A percentile compares a stretch with the other conserved stretches of the same genome.
Conservation (phyloP, 148 eudicot genomes). For the Arbutus unedo region DNA sequence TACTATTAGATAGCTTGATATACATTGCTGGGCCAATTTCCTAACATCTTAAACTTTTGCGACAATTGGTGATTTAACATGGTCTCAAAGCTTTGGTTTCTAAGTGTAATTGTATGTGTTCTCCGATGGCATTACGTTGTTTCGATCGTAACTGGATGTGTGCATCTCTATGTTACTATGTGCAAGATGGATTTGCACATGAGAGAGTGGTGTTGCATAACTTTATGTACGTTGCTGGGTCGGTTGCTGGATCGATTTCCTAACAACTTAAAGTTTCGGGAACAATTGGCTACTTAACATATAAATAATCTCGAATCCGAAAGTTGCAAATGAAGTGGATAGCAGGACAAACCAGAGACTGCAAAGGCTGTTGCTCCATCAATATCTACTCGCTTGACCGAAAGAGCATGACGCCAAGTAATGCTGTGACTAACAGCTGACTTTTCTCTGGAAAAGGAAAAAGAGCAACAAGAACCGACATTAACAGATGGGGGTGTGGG, state of each 20-base stretch:
- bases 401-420: slow-evolving; percentile 66
- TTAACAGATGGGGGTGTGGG: neutral
- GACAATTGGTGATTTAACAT: neutral
- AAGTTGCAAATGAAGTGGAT: neutral
- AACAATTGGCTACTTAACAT: neutral
- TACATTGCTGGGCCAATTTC: neutral
- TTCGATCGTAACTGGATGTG: neutral
- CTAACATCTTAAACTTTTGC: neutral
- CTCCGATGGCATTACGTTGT: neutral
- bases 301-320: neutral
- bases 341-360: slow-evolving; percentile 58
- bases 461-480: neutral
- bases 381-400: slow-evolving; percentile 66
- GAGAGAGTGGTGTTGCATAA: neutral
- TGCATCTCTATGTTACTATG: neutral
- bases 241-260: neutral
- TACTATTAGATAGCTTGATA: neutral
- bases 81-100: neutral
- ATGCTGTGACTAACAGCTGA: slow-evolving; percentile 89
- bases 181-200: neutral
- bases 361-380: slow-evolving; percentile 81
- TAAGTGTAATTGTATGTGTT: neutral
- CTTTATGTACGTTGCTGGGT: neutral
- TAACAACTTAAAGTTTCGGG: too few species aligned
- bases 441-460: slow-evolving; percentile 53